phyloP scores from a whole-genome alignment of 441 rosid species.

The Monsonia emarginata region DNA sequence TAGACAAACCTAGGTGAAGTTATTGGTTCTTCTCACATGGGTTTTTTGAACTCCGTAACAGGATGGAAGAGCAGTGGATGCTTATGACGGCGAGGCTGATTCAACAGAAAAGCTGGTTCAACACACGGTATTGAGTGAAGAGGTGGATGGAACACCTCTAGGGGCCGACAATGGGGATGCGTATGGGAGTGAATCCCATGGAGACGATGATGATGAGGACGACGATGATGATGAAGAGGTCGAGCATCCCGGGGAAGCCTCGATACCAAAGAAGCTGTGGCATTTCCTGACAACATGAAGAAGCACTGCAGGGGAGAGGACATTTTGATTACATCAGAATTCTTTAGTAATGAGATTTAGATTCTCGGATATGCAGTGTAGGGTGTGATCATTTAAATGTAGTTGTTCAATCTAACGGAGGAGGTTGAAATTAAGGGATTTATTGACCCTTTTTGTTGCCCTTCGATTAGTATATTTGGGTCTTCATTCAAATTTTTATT shows the following conservation, averaged over 20 bases:
- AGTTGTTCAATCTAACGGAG: neutral
- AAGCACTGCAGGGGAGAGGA: too few species aligned
- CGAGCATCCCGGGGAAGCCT: slow-evolving; percentile 67
- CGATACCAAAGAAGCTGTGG: slow-evolving; percentile 84
- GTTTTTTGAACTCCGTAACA: slow-evolving; percentile 21
- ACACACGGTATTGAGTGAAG: slow-evolving; percentile 53
- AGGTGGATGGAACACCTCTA: slow-evolving; percentile 57
- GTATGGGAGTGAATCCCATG: slow-evolving; percentile 21
- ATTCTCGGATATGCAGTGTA: neutral
- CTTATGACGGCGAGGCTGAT: slow-evolving; percentile 33
- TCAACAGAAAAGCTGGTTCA: slow-evolving; percentile 27
- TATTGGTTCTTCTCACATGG: neutral
- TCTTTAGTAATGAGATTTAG: neutral
- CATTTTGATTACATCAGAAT: too few species aligned
- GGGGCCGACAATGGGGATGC: slow-evolving; percentile 27
- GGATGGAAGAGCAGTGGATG: slow-evolving; percentile 31
- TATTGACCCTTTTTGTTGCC: neutral
- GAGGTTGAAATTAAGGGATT: neutral
- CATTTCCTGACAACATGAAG: slow-evolving; percentile 64
- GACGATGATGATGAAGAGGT: slow-evolving; percentile 46
- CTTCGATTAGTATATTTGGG: neutral
- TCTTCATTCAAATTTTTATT: neutral
- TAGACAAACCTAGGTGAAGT: neutral
- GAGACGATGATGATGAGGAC: slow-evolving; percentile 41
- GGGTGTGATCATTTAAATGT: neutral